A percentile compares a stretch with the other conserved stretches of the same genome.
Evolutionary conservation across 2,329 filamentous ascomycete species (phyloP).

Genomic region (Sphaerostilbella broomeana): DNA sequence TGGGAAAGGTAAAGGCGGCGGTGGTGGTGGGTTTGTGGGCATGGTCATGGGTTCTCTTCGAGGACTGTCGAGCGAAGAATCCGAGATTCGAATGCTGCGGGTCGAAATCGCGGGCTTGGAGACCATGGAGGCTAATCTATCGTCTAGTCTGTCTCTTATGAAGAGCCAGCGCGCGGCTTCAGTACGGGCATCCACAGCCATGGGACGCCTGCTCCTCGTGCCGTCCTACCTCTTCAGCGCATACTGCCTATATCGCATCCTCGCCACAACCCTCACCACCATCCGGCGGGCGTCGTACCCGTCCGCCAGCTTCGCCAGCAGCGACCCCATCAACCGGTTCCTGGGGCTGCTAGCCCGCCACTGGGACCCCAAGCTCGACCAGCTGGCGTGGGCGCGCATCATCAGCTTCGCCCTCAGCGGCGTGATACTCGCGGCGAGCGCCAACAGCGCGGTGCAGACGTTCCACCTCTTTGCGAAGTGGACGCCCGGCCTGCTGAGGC

Average conservation of each 20-base stretch:
- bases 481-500: constrained; percentile 63
- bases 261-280: constrained; percentile 63
- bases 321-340: constrained; percentile 78
- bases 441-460: constrained; percentile 78
- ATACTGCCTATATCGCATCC: constrained; percentile 80
- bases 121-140: constrained; percentile 68
- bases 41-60: constrained; percentile 68
- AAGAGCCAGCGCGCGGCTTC: constrained; percentile 57
- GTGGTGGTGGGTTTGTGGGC: constrained; percentile 53
- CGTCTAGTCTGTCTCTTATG: constrained; percentile 57
- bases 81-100: constrained; percentile 56
- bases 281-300: constrained; percentile 46
- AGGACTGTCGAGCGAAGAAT: constrained; percentile 53
- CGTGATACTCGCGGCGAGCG: constrained; percentile 73
- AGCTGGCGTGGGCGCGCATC: constrained; percentile 74
- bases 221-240: constrained; percentile 64
- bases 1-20: constrained; percentile 14
- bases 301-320: constrained; percentile 52
- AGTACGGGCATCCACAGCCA: constrained; percentile 57
- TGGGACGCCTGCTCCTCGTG: constrained; percentile 58
- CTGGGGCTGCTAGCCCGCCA: constrained; percentile 74
- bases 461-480: constrained; percentile 74
- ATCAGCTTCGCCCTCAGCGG: constrained; percentile 80
- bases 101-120: constrained; percentile 75
- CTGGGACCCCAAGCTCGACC: constrained; percentile 77